Base-by-base conservation (phyloP, 2,329 filamentous ascomycete genomes). In the Ophiostoma quercus region DNA sequence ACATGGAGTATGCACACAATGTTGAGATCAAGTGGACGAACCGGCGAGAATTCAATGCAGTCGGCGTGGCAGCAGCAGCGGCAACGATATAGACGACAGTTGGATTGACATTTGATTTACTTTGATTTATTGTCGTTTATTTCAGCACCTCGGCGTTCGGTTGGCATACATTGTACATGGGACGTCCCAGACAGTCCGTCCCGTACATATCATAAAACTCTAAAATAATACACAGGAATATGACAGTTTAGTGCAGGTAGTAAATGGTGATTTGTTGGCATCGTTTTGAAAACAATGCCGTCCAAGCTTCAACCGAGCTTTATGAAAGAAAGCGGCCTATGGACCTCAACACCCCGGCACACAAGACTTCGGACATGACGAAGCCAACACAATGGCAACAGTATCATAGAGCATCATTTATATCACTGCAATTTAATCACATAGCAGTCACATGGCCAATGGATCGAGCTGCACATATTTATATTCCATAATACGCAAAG, bases 1-100 rank as follows among this genome's bases (percentile, higher is more conserved):
- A 93, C 78, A 97, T 97, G 94, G 88, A 92, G 78, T 98, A 93
- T 94, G 90, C 91, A 79, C 95, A 97, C 77, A 80, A 85, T 71
- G 90, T 96, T 70, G 90, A 96, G 72, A 84, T 97, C 62, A 79
- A 79, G 73, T 85, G 84, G 80, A 87, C 87, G 70, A 89, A 84
- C 78, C 88, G 89, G 76, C 84, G 81, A 72, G 78, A 82, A 0
- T 91, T 90, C 79, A 87, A 85, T 76, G 84, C 81, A n/a, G 81
- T 83, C 1, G 90, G 90, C 37, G 85, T 83, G 9, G 82, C 85
- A n/a, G 86, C 86, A 75, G 88, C 87, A 8, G 86, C 86, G 32
- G 79, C 83, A 67, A 83, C 84, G 43, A 80, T 87, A 79, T 85
- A 51, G 37, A 19, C 12, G 41, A 34, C 57, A 22, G 34, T n/a